A percentile compares a stretch with the other conserved stretches of the same genome.
These are phyloP conservation scores for Alisma plantagoaquatica DNA, from an alignment of 106 monocot genomes.

Conservation along the genomic window DNA sequence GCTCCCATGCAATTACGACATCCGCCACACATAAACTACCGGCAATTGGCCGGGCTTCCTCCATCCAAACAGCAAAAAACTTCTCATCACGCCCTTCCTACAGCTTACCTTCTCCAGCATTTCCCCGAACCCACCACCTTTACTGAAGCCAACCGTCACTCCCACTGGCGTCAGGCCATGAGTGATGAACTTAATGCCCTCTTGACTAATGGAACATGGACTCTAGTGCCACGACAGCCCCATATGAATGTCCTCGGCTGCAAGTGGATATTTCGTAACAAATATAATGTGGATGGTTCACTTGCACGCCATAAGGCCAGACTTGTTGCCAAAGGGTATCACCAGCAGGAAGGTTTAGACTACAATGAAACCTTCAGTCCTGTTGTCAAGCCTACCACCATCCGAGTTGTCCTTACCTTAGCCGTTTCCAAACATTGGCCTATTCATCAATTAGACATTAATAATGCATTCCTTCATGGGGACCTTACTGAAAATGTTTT, in stretches of 20 bases:
- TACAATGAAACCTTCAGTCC: not conserved
- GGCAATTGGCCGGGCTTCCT: too few relatives aligned
- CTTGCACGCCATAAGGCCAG: not conserved
- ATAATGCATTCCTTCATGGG: not conserved
- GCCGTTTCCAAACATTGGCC: not conserved
- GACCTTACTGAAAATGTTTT: not conserved
- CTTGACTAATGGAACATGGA: not conserved
- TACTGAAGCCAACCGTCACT: too few relatives aligned
- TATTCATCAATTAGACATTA: not conserved
- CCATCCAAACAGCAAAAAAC: too few relatives aligned
- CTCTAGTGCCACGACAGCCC: not conserved
- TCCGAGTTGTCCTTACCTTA: not conserved
- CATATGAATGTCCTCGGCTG: not conserved
- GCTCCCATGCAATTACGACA: too few relatives aligned
- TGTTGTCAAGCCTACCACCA: not conserved
- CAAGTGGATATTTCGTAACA: not conserved
- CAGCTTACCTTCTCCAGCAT: too few relatives aligned
- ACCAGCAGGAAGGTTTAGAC: not conserved
- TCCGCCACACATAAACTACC: too few relatives aligned
- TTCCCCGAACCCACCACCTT: too few relatives aligned
- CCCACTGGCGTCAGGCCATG: not conserved
- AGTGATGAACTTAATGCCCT: not conserved
- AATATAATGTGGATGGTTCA: not conserved
- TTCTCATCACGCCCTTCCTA: too few relatives aligned
- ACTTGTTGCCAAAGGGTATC: not conserved